Conservation (phyloP, 208 protist species). For the Phytomonas francai region DNA sequence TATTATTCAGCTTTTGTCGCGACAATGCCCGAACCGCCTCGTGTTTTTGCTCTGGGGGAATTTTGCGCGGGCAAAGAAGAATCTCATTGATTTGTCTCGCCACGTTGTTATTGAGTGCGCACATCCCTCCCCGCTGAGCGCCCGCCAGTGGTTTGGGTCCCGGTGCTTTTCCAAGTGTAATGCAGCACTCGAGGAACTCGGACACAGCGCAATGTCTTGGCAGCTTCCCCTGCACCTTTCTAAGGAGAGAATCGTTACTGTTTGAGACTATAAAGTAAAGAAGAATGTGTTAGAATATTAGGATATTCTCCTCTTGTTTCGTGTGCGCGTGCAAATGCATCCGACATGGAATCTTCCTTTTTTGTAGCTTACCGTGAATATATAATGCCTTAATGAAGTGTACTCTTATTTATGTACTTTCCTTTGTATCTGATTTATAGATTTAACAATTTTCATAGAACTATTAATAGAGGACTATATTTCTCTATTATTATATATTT, state of each 20-base stretch:
- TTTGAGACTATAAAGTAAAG: background rate
- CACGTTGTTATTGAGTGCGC: slow-evolving; percentile 87
- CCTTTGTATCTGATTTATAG: background rate
- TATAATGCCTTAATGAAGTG: background rate
- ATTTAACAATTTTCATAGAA: slow-evolving; percentile 8
- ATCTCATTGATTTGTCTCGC: slow-evolving; percentile 70
- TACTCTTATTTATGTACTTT: background rate
- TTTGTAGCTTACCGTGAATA: background rate
- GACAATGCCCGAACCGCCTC: slow-evolving; percentile 45
- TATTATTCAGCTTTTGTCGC: slow-evolving; percentile 82
- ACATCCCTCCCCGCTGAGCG: slow-evolving; percentile 86
- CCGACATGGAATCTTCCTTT: background rate
- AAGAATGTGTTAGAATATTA: background rate
- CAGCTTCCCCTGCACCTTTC: slow-evolving; percentile 30
- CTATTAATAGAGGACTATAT: background rate
- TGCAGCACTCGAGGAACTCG: slow-evolving; percentile 37
- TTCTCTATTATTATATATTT: background rate
- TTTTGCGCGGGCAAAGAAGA: slow-evolving; percentile 89
- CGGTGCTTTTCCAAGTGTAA: slow-evolving; percentile 86
- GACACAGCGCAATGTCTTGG: slow-evolving; percentile 79
- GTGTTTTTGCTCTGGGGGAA: slow-evolving; percentile 96
- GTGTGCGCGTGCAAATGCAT: background rate
- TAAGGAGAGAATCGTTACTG: background rate
- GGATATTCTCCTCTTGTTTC: background rate
- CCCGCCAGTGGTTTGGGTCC: slow-evolving; percentile 66